phyloP scores from a whole-genome alignment of 2,329 filamentous ascomycete species.

The Biscogniauxia mediterranea region DNA sequence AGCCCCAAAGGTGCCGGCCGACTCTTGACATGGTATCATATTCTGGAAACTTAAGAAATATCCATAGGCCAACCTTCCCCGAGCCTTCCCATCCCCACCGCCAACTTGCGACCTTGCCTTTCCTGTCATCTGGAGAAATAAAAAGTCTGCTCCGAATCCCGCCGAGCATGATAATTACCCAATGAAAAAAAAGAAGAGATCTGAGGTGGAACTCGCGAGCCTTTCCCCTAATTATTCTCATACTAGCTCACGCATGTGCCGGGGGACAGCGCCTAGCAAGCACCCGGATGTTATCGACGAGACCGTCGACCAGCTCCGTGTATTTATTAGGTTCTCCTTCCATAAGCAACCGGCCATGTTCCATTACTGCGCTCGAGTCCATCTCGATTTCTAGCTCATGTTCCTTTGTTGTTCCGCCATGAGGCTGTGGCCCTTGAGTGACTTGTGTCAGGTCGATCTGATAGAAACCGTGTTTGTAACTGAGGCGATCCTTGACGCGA shows the following conservation, averaged over 20 bases:
- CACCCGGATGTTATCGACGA: conserved; percentile 70
- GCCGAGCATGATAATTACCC: not conserved
- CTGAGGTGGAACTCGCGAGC: not conserved
- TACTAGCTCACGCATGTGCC: conserved; percentile 6
- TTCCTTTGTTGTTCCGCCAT: conserved; percentile 55
- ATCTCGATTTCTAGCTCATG: conserved; percentile 83
- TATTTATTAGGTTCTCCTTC: conserved; percentile 57
- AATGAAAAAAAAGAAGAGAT: not conserved
- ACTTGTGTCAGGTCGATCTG: conserved; percentile 95
- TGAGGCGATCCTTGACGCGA: conserved; percentile 85
- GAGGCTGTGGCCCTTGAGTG: conserved; percentile 47
- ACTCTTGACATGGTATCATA: conserved; percentile 20
- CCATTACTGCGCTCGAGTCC: conserved; percentile 58
- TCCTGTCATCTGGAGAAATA: not conserved
- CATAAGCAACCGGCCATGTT: conserved; percentile 61
- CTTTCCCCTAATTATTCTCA: not conserved
- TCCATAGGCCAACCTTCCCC: not conserved
- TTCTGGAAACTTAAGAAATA: conserved; percentile 5
- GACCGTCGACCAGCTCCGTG: conserved; percentile 66
- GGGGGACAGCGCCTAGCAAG: conserved; percentile 41
- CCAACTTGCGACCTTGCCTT: not conserved
- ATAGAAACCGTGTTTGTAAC: conserved; percentile 84
- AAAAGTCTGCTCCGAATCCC: not conserved
- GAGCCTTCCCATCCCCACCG: not conserved
- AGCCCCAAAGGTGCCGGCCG: not conserved